phyloP scores from a whole-genome alignment of 306 rosid species.

The Albizia julibrissin region DNA sequence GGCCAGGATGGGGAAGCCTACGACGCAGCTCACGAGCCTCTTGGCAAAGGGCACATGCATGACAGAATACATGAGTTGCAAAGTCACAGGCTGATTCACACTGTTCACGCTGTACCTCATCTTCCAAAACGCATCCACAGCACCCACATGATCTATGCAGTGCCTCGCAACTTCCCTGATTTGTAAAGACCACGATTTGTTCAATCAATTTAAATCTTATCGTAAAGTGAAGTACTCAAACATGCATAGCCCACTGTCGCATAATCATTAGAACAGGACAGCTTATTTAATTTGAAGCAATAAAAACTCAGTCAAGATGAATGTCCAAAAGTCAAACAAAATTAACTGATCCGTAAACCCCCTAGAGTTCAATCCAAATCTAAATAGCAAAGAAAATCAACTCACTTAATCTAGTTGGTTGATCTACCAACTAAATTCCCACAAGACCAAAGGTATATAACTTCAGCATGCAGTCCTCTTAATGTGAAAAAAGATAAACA shows the following conservation, averaged over 20 bases:
- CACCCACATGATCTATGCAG: slow-evolving; percentile 84
- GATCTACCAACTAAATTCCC: slow-evolving; percentile 6
- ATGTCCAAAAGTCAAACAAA: slow-evolving; percentile 29
- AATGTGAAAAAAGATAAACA: neutral
- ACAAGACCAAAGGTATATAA: neutral
- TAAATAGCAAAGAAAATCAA: neutral
- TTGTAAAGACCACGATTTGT: slow-evolving; percentile 25
- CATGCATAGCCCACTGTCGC: neutral
- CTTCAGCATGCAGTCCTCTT: too few relatives aligned
- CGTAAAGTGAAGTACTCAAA: neutral
- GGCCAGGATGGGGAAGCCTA: slow-evolving; percentile 84
- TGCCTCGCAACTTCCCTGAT: slow-evolving; percentile 93
- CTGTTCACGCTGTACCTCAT: slow-evolving; percentile 80
- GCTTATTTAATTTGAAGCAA: slow-evolving; percentile 24
- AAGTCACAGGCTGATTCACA: slow-evolving; percentile 83
- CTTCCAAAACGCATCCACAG: slow-evolving; percentile 77
- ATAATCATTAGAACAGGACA: neutral
- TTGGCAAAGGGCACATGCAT: slow-evolving; percentile 88
- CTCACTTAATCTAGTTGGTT: neutral
- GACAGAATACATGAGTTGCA: slow-evolving; percentile 85
- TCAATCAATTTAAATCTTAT: slow-evolving; percentile 1
- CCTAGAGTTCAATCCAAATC: neutral
- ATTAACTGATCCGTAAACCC: neutral
- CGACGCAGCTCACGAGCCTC: slow-evolving; percentile 98
- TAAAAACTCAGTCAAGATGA: slow-evolving; percentile 20